Evolutionary conservation across 208 protist genomes (phyloP).

Genomic region (Trypanosoma platydactyli): DNA sequence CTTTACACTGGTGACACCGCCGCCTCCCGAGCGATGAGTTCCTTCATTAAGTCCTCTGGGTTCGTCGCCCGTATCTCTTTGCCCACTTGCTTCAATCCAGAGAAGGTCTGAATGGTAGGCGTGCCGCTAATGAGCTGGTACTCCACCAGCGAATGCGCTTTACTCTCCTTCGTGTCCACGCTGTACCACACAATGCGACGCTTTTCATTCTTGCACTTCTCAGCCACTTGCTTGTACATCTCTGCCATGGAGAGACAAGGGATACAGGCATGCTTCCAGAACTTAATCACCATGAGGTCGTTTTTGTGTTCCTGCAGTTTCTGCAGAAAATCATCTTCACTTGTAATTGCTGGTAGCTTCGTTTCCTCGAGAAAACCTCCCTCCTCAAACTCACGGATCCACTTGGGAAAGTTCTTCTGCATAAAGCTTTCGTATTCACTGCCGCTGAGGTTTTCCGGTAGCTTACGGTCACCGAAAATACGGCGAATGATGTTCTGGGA

Average conservation of each 20-base stretch:
- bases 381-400: constrained; percentile 90
- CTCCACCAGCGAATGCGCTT: constrained; percentile 65
- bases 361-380: constrained; percentile 86
- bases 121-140: constrained; percentile 90
- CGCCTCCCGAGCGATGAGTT: constrained; percentile 49
- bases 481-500: constrained; percentile 82
- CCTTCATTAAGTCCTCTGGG: constrained; percentile 78
- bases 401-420: constrained; percentile 82
- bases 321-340: constrained; percentile 82
- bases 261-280: constrained; percentile 92
- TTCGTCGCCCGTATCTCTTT: constrained; percentile 85
- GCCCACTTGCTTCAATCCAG: constrained; percentile 75
- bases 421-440: constrained; percentile 89
- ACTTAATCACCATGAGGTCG: constrained; percentile 92
- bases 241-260: constrained; percentile 89
- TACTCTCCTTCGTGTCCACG: constrained; percentile 81
- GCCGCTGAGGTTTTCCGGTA: constrained; percentile 65
- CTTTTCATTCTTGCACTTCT: constrained; percentile 52
- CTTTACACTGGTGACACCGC: not conserved
- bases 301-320: constrained; percentile 87
- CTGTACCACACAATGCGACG: constrained; percentile 86
- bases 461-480: constrained; percentile 84
- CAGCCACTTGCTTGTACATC: constrained; percentile 88
- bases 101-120: constrained; percentile 89
- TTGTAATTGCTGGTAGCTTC: constrained; percentile 78